phyloP scores from a whole-genome alignment of 768 basidiomycete genomes.

The Serpula lacrymans region DNA sequence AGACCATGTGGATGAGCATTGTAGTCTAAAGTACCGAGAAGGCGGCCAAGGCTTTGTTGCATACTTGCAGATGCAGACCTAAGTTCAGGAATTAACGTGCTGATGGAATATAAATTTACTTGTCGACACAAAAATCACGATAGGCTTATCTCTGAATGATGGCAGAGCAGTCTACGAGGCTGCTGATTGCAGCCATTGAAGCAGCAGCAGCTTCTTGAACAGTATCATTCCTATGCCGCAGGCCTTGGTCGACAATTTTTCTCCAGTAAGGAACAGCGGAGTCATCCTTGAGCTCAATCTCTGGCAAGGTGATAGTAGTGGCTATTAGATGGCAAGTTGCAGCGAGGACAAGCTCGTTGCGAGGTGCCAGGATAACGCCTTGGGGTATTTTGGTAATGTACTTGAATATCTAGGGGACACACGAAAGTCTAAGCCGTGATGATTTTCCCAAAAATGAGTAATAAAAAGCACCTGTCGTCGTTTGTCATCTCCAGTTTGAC shows the following conservation, averaged over 20 bases:
- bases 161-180: constrained; percentile 58
- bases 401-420: constrained; percentile 55
- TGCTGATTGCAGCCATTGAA: constrained; percentile 69
- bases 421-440: too few relatives aligned
- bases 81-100: constrained; percentile 67
- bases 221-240: constrained; percentile 58
- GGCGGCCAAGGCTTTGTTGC: constrained; percentile 71
- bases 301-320: constrained; percentile 54
- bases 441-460: constrained; percentile 6
- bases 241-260: constrained; percentile 62
- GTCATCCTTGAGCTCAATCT: constrained; percentile 39
- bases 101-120: constrained; percentile 10
- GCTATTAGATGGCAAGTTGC: constrained; percentile 74
- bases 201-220: constrained; percentile 78
- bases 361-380: constrained; percentile 55
- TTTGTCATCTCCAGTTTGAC: constrained; percentile 31
- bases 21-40: constrained; percentile 71
- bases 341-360: constrained; percentile 68
- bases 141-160: constrained; percentile 79
- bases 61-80: constrained; percentile 44
- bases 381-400: constrained; percentile 56
- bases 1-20: constrained; percentile 50
- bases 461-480: constrained; percentile 41
- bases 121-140: constrained; percentile 26
- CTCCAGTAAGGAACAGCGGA: constrained; percentile 61